These are phyloP conservation scores for Verticillium nubilum DNA, from an alignment of 2,329 filamentous ascomycete genomes.

Conservation along the genomic window DNA sequence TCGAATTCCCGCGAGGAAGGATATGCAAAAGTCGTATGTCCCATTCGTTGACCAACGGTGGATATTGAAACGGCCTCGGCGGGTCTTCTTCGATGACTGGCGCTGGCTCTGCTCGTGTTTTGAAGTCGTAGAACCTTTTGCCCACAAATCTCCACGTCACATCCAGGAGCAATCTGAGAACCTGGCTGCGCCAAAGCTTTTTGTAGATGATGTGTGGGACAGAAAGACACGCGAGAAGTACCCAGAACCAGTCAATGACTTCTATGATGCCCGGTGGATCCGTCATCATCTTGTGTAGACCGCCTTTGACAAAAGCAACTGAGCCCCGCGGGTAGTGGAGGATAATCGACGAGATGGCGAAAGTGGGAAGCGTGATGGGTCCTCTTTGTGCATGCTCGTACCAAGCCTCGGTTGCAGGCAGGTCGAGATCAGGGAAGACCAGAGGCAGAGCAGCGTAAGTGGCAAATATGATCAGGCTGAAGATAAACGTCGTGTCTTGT, in stretches of 20 bases:
- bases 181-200: background rate
- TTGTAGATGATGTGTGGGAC: background rate
- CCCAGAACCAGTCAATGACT: background rate
- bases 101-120: no score
- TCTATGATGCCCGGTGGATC: background rate
- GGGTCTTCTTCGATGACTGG: background rate
- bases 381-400: background rate
- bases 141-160: background rate
- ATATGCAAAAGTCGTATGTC: background rate
- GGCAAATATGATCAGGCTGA: background rate
- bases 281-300: background rate
- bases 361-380: background rate
- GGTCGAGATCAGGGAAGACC: background rate
- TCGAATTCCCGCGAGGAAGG: background rate
- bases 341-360: background rate
- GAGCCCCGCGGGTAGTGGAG: background rate
- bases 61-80: background rate
- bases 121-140: background rate
- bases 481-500: background rate
- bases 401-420: background rate
- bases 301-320: background rate
- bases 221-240: background rate
- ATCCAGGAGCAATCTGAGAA: background rate
- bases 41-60: background rate
- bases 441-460: background rate